These are phyloP conservation scores for Russula abietina DNA, from an alignment of 768 basidiomycete species.

Conservation along the genomic window DNA sequence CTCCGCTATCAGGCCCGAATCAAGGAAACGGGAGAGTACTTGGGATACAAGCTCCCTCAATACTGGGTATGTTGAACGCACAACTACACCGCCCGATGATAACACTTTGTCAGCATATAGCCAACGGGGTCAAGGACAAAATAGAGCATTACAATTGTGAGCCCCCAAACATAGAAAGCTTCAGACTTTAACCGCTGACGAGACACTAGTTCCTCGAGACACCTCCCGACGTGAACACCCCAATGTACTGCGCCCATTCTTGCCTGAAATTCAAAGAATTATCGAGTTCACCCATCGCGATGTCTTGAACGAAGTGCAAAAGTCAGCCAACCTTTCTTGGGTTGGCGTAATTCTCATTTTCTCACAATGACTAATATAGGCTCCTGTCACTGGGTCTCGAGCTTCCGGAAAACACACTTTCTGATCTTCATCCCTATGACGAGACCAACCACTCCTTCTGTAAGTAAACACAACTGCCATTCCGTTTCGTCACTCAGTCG, in stretches of 20 bases:
- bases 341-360: slow-evolving; percentile 25
- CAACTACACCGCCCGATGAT: background rate
- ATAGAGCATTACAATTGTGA: slow-evolving; percentile 59
- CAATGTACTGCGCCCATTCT: slow-evolving; percentile 41
- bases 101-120: slow-evolving; percentile 44
- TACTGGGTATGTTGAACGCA: slow-evolving; percentile 41
- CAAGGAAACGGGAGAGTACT: slow-evolving; percentile 43
- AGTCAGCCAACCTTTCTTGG: slow-evolving; percentile 36
- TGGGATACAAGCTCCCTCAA: slow-evolving; percentile 50
- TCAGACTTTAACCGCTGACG: background rate
- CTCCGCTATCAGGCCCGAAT: slow-evolving; percentile 30
- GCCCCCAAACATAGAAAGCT: slow-evolving; percentile 18
- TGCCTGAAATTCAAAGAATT: slow-evolving; percentile 49
- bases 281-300: slow-evolving; percentile 46
- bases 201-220: slow-evolving; percentile 44
- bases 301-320: slow-evolving; percentile 37
- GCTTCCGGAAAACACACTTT: slow-evolving; percentile 47
- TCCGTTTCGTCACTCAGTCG: background rate
- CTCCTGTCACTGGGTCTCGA: slow-evolving; percentile 48
- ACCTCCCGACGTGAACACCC: slow-evolving; percentile 46
- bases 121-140: slow-evolving; percentile 56
- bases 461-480: background rate
- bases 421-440: slow-evolving; percentile 43
- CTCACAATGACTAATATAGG: slow-evolving; percentile 28
- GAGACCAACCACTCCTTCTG: slow-evolving; percentile 27